Percentiles rank a stretch among this genome's conserved stretches.
phyloP scores from a whole-genome alignment of 768 basidiomycete genomes.

The Pisolithus sp. region DNA sequence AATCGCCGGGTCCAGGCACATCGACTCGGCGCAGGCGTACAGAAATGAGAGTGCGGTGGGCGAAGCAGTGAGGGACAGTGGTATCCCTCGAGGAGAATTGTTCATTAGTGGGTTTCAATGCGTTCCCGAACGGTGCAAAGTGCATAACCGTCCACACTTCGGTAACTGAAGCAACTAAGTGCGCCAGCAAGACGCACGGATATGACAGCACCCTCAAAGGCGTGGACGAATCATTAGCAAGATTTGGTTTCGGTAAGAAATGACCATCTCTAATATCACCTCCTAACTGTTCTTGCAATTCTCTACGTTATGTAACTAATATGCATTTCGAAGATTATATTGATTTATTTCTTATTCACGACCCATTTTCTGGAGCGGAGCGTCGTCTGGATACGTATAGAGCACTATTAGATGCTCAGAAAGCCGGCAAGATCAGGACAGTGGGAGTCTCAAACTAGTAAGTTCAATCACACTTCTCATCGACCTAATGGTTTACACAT shows the following conservation, averaged over 20 bases:
- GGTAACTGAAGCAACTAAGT: constrained; percentile 54
- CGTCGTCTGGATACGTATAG: constrained; percentile 66
- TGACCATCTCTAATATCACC: not conserved
- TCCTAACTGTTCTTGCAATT: not conserved
- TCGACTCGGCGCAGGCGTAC: constrained; percentile 71
- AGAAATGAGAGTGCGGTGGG: constrained; percentile 59
- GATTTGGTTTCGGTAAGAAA: constrained; percentile 50
- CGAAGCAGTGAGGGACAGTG: constrained; percentile 50
- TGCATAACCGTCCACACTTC: constrained; percentile 2
- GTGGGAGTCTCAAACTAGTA: constrained; percentile 87
- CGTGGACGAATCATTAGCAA: constrained; percentile 55
- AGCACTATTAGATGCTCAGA: constrained; percentile 57
- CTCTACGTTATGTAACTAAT: not conserved
- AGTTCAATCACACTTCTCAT: constrained; percentile 15
- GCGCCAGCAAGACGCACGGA: constrained; percentile 49
- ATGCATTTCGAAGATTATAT: constrained; percentile 41
- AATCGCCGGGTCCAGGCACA: constrained; percentile 41
- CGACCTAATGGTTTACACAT: not conserved
- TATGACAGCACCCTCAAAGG: constrained; percentile 54
- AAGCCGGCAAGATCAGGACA: constrained; percentile 57
- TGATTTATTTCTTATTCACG: constrained; percentile 77
- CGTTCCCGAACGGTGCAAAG: not conserved
- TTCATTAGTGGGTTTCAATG: constrained; percentile 60
- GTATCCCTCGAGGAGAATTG: constrained; percentile 48
- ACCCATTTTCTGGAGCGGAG: constrained; percentile 57